Evolutionary conservation across 352 stramenopile species (phyloP).

Genomic region (Peronospora tabacina): DNA sequence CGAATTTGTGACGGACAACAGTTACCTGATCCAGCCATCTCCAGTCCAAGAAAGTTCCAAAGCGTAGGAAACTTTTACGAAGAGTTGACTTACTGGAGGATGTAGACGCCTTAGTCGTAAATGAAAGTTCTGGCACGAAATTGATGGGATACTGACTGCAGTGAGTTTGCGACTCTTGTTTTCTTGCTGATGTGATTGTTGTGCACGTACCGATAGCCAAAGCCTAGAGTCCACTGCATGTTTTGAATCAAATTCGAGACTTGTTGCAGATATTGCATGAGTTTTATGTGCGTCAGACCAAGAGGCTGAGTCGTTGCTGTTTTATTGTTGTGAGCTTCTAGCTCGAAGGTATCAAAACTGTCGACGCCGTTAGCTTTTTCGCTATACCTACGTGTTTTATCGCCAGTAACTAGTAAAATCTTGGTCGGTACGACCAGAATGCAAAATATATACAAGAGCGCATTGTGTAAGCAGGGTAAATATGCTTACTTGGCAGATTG

Average conservation of each 20-base stretch:
- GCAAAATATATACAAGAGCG: background rate
- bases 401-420: background rate
- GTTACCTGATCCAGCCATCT: constrained; percentile 22
- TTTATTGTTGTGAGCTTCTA: too few species aligned
- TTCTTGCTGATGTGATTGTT: too few species aligned
- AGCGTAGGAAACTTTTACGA: background rate
- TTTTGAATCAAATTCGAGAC: too few species aligned
- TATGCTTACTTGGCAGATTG: background rate
- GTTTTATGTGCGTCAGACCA: too few species aligned
- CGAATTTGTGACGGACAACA: constrained; percentile 16
- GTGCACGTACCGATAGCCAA: too few species aligned
- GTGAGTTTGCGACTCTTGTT: too few species aligned
- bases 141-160: background rate
- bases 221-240: too few species aligned
- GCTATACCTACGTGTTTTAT: too few species aligned
- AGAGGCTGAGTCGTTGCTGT: too few species aligned
- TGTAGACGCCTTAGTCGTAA: background rate
- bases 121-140: background rate
- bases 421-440: background rate
- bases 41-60: constrained; percentile 10
- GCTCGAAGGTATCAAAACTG: too few species aligned
- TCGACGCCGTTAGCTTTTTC: too few species aligned
- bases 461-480: background rate
- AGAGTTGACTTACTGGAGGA: background rate
- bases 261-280: too few species aligned